Percentiles rank a stretch among this genome's conserved stretches.
phyloP scores from a whole-genome alignment of 441 rosid genomes.

The Populus hybrid region DNA sequence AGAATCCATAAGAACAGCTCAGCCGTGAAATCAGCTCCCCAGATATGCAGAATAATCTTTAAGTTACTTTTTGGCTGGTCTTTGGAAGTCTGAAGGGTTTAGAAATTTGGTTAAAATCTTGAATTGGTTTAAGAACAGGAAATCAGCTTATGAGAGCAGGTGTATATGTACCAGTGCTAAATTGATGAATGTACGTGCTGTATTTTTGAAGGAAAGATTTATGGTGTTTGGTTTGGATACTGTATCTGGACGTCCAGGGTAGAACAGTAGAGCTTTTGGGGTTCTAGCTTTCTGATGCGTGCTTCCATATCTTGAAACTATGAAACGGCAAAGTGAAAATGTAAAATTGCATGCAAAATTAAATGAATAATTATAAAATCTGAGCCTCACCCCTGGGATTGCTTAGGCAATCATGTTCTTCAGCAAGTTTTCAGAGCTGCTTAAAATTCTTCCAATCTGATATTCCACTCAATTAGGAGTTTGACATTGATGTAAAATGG shows the following conservation, averaged over 20 bases:
- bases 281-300: neutral
- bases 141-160: slow-evolving; percentile 45
- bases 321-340: neutral
- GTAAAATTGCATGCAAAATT: neutral
- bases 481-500: neutral
- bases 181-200: neutral
- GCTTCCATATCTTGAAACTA: neutral
- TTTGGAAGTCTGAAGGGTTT: neutral
- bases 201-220: neutral
- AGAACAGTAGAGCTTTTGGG: neutral
- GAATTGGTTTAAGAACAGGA: neutral
- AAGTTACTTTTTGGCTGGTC: neutral
- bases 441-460: neutral
- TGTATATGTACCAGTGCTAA: neutral
- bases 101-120: neutral
- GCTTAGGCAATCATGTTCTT: neutral
- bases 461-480: neutral
- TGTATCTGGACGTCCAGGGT: neutral
- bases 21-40: neutral
- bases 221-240: neutral
- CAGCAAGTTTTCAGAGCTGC: neutral
- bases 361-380: neutral
- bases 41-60: neutral
- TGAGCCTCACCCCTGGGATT: neutral
- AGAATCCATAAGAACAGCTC: neutral